Evolutionary conservation across 139 green algal genomes (phyloP), one percentile per base, ranked within the genome.

Genomic region (Tetradesmus lagerheimii): DNA sequence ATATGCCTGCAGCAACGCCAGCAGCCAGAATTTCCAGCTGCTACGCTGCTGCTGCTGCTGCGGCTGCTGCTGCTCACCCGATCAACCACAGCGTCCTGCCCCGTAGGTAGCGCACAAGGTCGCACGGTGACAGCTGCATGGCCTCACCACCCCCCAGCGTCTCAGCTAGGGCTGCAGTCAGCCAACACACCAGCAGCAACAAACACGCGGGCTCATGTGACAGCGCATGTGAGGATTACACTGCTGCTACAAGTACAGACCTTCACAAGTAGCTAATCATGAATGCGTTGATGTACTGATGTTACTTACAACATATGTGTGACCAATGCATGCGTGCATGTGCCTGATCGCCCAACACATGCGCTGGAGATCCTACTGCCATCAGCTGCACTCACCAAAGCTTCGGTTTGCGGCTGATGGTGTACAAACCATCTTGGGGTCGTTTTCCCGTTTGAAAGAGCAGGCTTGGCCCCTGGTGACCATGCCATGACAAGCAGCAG

Each of bases 71-170:
- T 34, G 18, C 82, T 80, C n/a, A 88, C 83, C 83, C 83, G 8
- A 88, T 43, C 23, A 88, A n/a, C 83, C 83, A 88, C 3, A 88
- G 62, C 2, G 83, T 88, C n/a, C 83, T 80, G 20, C 83, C 57
- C 27, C 83, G 66, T 9, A 88, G 37, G 38, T 78, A 88, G 25
- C 23, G 27, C 62, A 88, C 37, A 29, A 88, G 29, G 27, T 88
- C 37, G 64, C 83, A 88, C 16, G 83, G 83, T 11, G 57, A 80
- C 37, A 88, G 34, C 38, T 57, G 64, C 57, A 88, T 31, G 27
- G 64, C 31, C 2, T 53, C 37, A 1, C 83, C 83, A 38, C 38
- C 38, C 2, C 64, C 64, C 16, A 88, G 25, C 0, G 83, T 88
- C 16, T 39, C 27, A 47, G 45, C 80, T 74, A 71, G 37, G 0